Conservation (phyloP, 768 basidiomycete genomes). For the Suillus tomentosus region DNA sequence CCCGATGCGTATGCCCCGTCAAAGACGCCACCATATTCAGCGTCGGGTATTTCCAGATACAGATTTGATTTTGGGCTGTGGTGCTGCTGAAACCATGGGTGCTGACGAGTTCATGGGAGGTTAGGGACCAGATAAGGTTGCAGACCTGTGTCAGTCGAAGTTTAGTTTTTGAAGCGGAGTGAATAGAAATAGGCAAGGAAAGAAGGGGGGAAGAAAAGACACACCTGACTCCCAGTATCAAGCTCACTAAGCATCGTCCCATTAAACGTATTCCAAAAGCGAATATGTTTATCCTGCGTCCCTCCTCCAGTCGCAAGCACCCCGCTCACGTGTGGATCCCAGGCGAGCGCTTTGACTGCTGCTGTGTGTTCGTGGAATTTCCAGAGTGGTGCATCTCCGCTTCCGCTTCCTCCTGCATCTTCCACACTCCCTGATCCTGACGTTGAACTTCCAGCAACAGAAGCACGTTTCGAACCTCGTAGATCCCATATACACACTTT, state of each 20-base stretch:
- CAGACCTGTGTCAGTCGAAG: slow-evolving; percentile 65
- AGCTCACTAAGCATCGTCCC: slow-evolving; percentile 85
- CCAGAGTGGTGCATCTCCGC: slow-evolving; percentile 73
- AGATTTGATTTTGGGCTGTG: slow-evolving; percentile 94
- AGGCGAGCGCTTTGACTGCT: slow-evolving; percentile 96
- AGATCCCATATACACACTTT: slow-evolving; percentile 98
- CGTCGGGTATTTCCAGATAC: slow-evolving; percentile 92
- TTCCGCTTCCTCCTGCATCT: slow-evolving; percentile 22
- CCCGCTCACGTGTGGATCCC: slow-evolving; percentile 94
- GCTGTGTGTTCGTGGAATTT: slow-evolving; percentile 97
- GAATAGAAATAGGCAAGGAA: background rate
- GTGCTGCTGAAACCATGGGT: slow-evolving; percentile 97
- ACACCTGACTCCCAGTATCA: slow-evolving; percentile 95
- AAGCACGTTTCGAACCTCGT: slow-evolving; percentile 54
- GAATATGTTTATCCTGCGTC: slow-evolving; percentile 97
- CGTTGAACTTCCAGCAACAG: slow-evolving; percentile 29
- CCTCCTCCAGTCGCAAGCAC: slow-evolving; percentile 94
- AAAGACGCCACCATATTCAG: slow-evolving; percentile 94
- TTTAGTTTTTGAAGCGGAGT: background rate
- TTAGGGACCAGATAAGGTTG: slow-evolving; percentile 95
- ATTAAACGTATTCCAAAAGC: slow-evolving; percentile 94
- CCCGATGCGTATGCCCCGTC: slow-evolving; percentile 92
- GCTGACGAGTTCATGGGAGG: slow-evolving; percentile 95
- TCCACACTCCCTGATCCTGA: slow-evolving; percentile 36
- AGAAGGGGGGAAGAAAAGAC: background rate